Evolutionary conservation across 2,329 filamentous ascomycete genomes (phyloP), one percentile per base, ranked within the genome.

Genomic region (Aspergillus pseudoterreus): DNA sequence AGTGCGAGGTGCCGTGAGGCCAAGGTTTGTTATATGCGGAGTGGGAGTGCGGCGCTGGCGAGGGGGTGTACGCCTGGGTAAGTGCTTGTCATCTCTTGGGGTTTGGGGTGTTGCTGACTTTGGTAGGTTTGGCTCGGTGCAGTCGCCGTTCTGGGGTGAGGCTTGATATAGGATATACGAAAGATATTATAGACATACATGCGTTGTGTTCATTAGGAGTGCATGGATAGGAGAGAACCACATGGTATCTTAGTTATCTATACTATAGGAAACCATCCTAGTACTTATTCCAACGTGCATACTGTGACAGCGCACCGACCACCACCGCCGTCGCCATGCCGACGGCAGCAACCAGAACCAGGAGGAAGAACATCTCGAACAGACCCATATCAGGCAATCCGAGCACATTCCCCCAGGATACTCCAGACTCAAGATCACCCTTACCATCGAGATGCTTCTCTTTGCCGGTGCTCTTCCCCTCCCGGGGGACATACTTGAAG

Each of bases 1-100:
- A 81, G 64, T 53, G 64, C 65, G 32, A 78, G 71, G 3, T 84
- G 81, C 61, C 74, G 75, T 2, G 60, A 67, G 43, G 80, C 81
- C 1, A 82, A 81, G 68, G 69, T 82, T 14, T 84, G 82, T 56
- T 83, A 84, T 59, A 83, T 83, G 71, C 67, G 81, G 35, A 78
- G 75, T 65, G 81, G 79, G 2, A 82, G 78, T 59, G 75, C 72
- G 19, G 74, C 76, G 0, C 58, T 84, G 45, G 80, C 80, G 0
- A 71, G 65, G 48, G 63, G 71, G 48, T 84, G 81, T 65, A 73
- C 75, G 3, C 78, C 79, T 57, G 81, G 80, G 52, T 80, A 51
- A 55, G 35, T 38, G 12, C 5, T 19, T 19, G 19, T 19, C 19
- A 3, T 38, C 8, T 38, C 8, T 38, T 38, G 6, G 35, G 14